Conservation (phyloP, 495 filamentous ascomycete genomes). For the Penicillium soppii region DNA sequence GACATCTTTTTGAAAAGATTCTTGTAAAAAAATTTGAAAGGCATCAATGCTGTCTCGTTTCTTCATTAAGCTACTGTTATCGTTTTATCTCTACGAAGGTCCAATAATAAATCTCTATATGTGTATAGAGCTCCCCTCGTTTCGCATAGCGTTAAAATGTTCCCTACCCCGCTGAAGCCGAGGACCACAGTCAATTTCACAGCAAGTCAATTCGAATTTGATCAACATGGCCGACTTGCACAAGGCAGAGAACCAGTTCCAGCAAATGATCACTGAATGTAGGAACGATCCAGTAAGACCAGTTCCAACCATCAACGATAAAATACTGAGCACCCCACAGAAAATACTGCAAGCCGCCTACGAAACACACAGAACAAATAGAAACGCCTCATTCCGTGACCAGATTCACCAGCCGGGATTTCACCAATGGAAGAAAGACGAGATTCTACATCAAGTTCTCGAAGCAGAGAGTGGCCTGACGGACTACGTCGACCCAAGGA, state of each 20-base stretch:
- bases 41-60: background rate
- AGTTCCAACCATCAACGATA: background rate
- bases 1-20: background rate
- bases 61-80: too few relatives aligned
- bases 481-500: slow-evolving; percentile 63
- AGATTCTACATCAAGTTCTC: slow-evolving; percentile 64
- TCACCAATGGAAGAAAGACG: slow-evolving; percentile 68
- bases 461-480: slow-evolving; percentile 37
- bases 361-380: slow-evolving; percentile 64
- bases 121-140: too few relatives aligned
- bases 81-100: too few relatives aligned
- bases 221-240: slow-evolving; percentile 24
- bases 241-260: slow-evolving; percentile 64
- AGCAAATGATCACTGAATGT: slow-evolving; percentile 66
- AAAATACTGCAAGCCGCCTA: slow-evolving; percentile 70
- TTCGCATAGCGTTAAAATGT: background rate
- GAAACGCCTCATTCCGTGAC: slow-evolving; percentile 67
- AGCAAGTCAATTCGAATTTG: background rate
- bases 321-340: slow-evolving; percentile 39
- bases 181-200: background rate
- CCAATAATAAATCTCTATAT: too few relatives aligned
- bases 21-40: background rate
- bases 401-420: slow-evolving; percentile 72
- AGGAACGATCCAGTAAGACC: slow-evolving; percentile 55
- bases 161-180: slow-evolving; percentile 6